Percentiles rank a stretch among this genome's conserved stretches.
phyloP scores from a whole-genome alignment of 805 yeast genomes.

The Kluyveromyces aestuarii region DNA sequence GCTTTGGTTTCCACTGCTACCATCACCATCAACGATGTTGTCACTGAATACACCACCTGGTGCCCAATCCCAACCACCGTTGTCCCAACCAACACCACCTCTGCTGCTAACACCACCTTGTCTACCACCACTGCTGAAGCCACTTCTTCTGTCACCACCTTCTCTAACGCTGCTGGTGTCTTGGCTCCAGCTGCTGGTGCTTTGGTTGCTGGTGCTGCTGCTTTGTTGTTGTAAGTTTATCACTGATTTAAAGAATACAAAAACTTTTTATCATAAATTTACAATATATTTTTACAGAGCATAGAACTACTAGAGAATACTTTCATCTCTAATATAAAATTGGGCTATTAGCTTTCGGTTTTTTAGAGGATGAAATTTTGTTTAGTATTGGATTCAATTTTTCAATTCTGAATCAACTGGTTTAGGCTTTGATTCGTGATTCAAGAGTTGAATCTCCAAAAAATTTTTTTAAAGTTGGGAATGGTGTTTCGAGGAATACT shows the following conservation, averaged over 20 bases:
- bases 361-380: not conserved
- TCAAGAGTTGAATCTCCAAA: not conserved
- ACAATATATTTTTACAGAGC: not conserved
- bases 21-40: slow-evolving; percentile 26
- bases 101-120: slow-evolving; percentile 17
- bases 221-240: slow-evolving; percentile 35
- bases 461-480: not conserved
- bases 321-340: not conserved
- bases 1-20: slow-evolving; percentile 31
- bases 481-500: not conserved
- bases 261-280: not conserved
- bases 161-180: slow-evolving; percentile 37
- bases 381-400: not conserved
- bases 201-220: slow-evolving; percentile 41
- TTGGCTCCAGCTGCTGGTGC: slow-evolving; percentile 41
- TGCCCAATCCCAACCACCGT: slow-evolving; percentile 26
- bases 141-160: slow-evolving; percentile 21
- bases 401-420: not conserved
- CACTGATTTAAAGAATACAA: slow-evolving; percentile 1
- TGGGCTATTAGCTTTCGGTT: not conserved
- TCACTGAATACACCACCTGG: slow-evolving; percentile 33
- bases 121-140: slow-evolving; percentile 13
- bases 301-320: not conserved
- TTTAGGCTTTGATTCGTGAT: not conserved
- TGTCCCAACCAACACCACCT: slow-evolving; percentile 14